These are phyloP conservation scores for Hirsutella thompsonii DNA, from an alignment of 2,329 filamentous ascomycete species.

Conservation along the genomic window DNA sequence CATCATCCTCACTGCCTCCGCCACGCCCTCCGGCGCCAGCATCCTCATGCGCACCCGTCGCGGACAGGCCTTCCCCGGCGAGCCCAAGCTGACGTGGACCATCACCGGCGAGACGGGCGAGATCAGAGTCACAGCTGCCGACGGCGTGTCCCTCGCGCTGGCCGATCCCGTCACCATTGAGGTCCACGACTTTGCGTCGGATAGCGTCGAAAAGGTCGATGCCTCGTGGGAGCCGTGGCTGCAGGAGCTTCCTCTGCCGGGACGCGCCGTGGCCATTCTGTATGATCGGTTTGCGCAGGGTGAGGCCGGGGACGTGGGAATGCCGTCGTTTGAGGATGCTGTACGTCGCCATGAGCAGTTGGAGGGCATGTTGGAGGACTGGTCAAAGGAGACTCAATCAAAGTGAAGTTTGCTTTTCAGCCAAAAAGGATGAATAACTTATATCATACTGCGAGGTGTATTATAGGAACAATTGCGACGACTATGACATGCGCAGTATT, in stretches of 20 bases:
- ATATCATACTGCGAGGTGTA: too few relatives aligned
- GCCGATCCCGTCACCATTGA: constrained; percentile 30
- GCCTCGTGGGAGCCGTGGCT: constrained; percentile 35
- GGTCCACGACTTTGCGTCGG: constrained; percentile 34
- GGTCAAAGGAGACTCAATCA: too few relatives aligned
- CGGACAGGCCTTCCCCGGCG: constrained; percentile 34
- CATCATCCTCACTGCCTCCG: too few relatives aligned
- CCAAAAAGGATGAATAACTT: too few relatives aligned
- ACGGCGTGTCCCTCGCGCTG: constrained; percentile 16
- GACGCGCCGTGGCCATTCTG: constrained; percentile 36
- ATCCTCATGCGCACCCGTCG: constrained; percentile 31
- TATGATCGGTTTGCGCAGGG: constrained; percentile 41
- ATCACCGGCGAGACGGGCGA: constrained; percentile 40
- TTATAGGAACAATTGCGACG: too few relatives aligned
- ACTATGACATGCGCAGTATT: too few relatives aligned
- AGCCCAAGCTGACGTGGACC: constrained; percentile 32
- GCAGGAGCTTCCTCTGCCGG: constrained; percentile 27
- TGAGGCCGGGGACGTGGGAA: constrained; percentile 3
- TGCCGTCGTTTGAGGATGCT: too few relatives aligned
- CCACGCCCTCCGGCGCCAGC: constrained; percentile 6
- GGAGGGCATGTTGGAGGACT: too few relatives aligned
- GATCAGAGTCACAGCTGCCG: too few relatives aligned
- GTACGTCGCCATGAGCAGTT: too few relatives aligned
- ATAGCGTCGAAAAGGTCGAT: constrained; percentile 26
- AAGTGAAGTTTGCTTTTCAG: too few relatives aligned